A percentile compares a stretch with the other conserved stretches of the same genome.
These are phyloP conservation scores for Suillus alpinus DNA, from an alignment of 768 basidiomycete genomes.

Conservation along the genomic window DNA sequence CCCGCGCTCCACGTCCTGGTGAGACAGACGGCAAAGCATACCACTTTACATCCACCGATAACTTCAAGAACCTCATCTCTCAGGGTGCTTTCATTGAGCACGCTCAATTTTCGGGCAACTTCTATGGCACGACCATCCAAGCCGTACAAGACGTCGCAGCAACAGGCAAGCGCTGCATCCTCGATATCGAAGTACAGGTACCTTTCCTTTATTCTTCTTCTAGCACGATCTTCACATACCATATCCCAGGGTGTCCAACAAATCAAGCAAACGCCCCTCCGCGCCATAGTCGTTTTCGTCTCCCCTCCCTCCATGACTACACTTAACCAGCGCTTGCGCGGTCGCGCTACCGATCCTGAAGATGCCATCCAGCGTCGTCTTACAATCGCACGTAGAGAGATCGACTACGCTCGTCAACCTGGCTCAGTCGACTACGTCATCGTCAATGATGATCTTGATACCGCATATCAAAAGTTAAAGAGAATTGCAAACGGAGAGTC, in stretches of 20 bases:
- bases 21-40: constrained; percentile 84
- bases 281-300: constrained; percentile 90
- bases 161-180: constrained; percentile 77
- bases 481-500: constrained; percentile 64
- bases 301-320: constrained; percentile 78
- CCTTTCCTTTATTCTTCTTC: constrained; percentile 20
- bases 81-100: constrained; percentile 87
- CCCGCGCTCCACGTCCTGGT: constrained; percentile 77
- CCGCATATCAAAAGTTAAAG: constrained; percentile 78
- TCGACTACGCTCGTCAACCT: constrained; percentile 78
- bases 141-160: constrained; percentile 68
- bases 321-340: constrained; percentile 67
- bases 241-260: constrained; percentile 79
- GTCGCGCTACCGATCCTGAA: constrained; percentile 83
- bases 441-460: constrained; percentile 86
- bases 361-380: constrained; percentile 72
- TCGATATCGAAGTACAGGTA: constrained; percentile 97
- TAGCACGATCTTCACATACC: not conserved
- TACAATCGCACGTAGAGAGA: constrained; percentile 72
- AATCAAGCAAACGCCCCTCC: constrained; percentile 77
- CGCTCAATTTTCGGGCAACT: constrained; percentile 89
- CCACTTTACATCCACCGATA: constrained; percentile 73
- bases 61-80: constrained; percentile 66
- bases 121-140: constrained; percentile 87
- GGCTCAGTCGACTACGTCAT: constrained; percentile 79